Evolutionary conservation across 2,329 filamentous ascomycete species (phyloP), one percentile per base, ranked within the genome.

Genomic region (Epichloe sibirici): DNA sequence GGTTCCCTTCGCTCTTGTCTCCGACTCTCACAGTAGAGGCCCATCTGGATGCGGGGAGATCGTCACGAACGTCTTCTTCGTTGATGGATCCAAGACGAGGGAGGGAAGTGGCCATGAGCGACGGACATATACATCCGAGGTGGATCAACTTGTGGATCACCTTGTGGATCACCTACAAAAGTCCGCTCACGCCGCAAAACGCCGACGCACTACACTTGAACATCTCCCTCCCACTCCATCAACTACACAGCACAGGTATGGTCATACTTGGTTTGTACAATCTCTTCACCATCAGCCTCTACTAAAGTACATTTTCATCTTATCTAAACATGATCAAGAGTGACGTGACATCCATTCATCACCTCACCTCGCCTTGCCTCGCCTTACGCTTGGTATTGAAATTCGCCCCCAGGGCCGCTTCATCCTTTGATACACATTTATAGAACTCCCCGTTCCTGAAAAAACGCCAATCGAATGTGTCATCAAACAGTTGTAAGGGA

Each of bases 241-340:
- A 25, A 25, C 6, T 13, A 9, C 45, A 13, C 31, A 37, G n/a
- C 43, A 34, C 25, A 31, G 34, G 34, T 13, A 17, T 7, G 13
- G 7, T 9, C 4, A 23, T 31, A 13, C 17, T 52, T 11, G 11
- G 17, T 39, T 51, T 49, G 40, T 51, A 46, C 54, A 52, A 45
- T 31, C 21, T 53, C 45, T 28, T 45, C 47, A 35, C 42, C 61
- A 59, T 64, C 64, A 63, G 61, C 62, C 60, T 71, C 67, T 71
- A 70, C 69, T 71, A 71, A 59, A 70, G 64, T 70, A 71, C 68
- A 71, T 59, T 64, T 60, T 64, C 61, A 57, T 58, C 56, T 59
- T 55, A 58, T 67, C 64, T 66, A 67, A 58, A 66, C 61, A 64
- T 56, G 56, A 56, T 54, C 57, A 57, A 12, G 4, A 34, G 17